Percentiles rank a stretch among this genome's conserved stretches.
These are phyloP conservation scores for Aegle marmelos DNA, from an alignment of 345 rosid species.

Conservation along the genomic window DNA sequence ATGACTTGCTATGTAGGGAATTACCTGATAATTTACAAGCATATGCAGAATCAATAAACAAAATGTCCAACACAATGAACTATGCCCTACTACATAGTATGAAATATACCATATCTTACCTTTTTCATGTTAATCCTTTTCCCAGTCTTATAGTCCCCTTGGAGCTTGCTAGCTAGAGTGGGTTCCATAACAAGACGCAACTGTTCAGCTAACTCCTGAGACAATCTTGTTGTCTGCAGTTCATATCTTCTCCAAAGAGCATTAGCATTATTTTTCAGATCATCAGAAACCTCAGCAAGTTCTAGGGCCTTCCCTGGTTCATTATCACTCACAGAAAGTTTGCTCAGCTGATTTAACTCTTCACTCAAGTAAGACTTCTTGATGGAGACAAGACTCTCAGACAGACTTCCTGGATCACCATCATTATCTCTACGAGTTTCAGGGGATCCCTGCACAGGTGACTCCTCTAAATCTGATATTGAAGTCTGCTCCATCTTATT, in stretches of 20 bases:
- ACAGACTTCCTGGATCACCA: conserved; percentile 31
- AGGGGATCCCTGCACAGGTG: conserved; percentile 30
- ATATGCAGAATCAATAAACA: background rate
- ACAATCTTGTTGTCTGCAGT: conserved; percentile 62
- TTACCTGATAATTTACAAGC: conserved; percentile 44
- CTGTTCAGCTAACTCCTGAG: conserved; percentile 94
- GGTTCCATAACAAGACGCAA: conserved; percentile 94
- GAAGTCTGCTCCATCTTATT: conserved; percentile 38
- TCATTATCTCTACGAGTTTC: conserved; percentile 27
- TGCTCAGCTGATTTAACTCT: conserved; percentile 37
- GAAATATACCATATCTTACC: conserved; percentile 29
- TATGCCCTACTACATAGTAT: background rate
- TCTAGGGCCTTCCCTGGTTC: conserved; percentile 39
- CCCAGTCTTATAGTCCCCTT: conserved; percentile 95
- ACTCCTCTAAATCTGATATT: conserved; percentile 37
- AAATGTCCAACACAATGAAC: background rate
- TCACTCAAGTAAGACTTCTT: conserved; percentile 43
- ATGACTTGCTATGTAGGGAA: conserved; percentile 94
- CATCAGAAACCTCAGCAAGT: conserved; percentile 40
- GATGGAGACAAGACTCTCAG: conserved; percentile 53
- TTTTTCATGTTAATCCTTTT: conserved; percentile 97
- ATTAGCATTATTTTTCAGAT: conserved; percentile 41
- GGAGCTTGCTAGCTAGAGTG: conserved; percentile 87
- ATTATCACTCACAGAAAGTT: conserved; percentile 43
- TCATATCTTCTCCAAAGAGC: conserved; percentile 84